phyloP scores from a whole-genome alignment of 345 rosid species.

The Noccaea caerulescens region DNA sequence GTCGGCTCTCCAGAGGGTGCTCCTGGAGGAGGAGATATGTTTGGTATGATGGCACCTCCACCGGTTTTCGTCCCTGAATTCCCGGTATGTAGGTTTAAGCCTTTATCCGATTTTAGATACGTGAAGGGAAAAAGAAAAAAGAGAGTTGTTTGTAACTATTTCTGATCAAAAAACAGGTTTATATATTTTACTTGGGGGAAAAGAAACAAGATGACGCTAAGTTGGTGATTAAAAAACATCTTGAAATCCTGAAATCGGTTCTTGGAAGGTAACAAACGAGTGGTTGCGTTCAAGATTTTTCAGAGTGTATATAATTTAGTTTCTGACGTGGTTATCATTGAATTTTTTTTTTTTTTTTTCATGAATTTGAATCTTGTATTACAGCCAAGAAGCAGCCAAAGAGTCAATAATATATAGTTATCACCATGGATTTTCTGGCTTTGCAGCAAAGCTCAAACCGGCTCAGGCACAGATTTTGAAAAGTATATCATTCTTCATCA shows the following conservation, averaged over 20 bases:
- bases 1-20: too few species aligned
- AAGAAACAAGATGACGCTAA: conserved; percentile 27
- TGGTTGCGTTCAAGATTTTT: conserved; percentile 21
- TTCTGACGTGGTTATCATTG: neutral
- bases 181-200: conserved; percentile 40
- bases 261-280: conserved; percentile 33
- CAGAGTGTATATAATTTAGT: neutral
- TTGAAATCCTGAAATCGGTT: conserved; percentile 34
- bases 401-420: conserved; percentile 57
- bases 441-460: conserved; percentile 57
- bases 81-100: conserved; percentile 21
- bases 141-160: neutral
- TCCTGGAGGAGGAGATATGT: too few species aligned
- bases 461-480: conserved; percentile 44
- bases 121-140: neutral
- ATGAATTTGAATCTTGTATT: conserved; percentile 10
- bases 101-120: neutral
- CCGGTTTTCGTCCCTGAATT: conserved; percentile 23
- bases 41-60: too few species aligned
- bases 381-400: conserved; percentile 44
- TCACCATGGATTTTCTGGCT: conserved; percentile 56
- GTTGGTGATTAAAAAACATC: conserved; percentile 26
- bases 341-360: neutral
- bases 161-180: conserved; percentile 32
- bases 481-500: conserved; percentile 13